These are phyloP conservation scores for Nyctanthes arbortristis DNA, from an alignment of 257 asterid genomes.

Conservation along the genomic window DNA sequence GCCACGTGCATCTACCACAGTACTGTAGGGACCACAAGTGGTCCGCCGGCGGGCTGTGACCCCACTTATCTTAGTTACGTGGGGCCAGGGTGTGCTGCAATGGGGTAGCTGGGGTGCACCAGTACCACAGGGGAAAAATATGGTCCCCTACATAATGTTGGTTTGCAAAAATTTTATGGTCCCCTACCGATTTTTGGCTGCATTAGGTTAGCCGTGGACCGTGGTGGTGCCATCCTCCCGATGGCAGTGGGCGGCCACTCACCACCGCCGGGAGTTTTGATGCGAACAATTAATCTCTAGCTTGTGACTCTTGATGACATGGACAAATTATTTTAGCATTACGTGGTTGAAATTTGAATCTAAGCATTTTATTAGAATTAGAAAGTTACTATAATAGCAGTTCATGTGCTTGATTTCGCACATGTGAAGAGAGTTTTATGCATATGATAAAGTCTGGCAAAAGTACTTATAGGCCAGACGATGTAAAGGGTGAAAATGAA, in stretches of 20 bases:
- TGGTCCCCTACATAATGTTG: slow-evolving; percentile 1
- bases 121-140: not conserved
- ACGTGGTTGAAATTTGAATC: too few relatives aligned
- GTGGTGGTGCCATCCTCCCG: not conserved
- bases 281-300: not conserved
- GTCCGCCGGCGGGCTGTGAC: not conserved
- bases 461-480: too few relatives aligned
- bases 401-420: too few relatives aligned
- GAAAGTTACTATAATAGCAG: too few relatives aligned
- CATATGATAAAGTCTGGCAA: too few relatives aligned
- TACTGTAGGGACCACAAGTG: not conserved
- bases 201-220: not conserved
- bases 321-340: too few relatives aligned
- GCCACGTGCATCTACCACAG: not conserved
- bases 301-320: too few relatives aligned
- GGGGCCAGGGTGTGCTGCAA: not conserved
- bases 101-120: not conserved
- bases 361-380: too few relatives aligned
- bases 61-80: not conserved
- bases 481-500: too few relatives aligned
- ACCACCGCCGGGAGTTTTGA: not conserved
- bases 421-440: too few relatives aligned
- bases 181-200: not conserved
- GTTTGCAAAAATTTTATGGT: not conserved
- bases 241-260: not conserved